Evolutionary conservation across 23 red algal species (phyloP).

Genomic region (Gracilaria domingensis): DNA sequence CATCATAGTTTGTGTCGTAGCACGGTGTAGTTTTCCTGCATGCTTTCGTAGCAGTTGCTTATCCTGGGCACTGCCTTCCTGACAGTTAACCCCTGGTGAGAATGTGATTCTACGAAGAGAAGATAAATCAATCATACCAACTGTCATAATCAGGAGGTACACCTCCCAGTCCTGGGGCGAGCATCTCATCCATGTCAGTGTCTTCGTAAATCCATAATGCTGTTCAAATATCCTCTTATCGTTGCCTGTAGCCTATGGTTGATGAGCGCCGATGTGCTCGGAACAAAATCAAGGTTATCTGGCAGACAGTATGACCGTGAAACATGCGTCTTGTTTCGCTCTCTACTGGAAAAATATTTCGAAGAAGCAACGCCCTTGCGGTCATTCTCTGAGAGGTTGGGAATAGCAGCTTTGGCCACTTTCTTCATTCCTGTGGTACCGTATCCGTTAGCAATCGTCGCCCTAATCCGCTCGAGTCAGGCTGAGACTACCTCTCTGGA

Average conservation of each 20-base stretch:
- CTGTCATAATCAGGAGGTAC: neutral
- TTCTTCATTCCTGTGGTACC: slow-evolving; percentile 31
- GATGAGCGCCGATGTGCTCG: neutral
- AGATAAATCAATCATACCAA: neutral
- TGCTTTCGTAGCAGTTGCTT: neutral
- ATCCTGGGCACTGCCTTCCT: neutral
- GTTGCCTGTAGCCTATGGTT: neutral
- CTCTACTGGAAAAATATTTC: neutral
- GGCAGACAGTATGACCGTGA: slow-evolving; percentile 22
- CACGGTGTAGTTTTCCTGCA: neutral
- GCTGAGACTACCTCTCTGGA: neutral
- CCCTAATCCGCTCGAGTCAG: slow-evolving; percentile 13
- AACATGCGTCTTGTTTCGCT: slow-evolving; percentile 11
- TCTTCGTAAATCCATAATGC: neutral
- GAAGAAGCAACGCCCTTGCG: neutral
- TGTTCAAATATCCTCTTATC: neutral
- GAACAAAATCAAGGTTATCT: neutral
- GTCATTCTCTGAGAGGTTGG: slow-evolving; percentile 13
- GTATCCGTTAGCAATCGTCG: slow-evolving; percentile 19
- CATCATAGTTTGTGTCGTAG: neutral
- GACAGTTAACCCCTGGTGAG: neutral
- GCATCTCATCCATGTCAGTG: neutral
- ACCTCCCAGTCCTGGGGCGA: neutral
- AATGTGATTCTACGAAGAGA: neutral
- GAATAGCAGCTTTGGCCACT: slow-evolving; percentile 11